Percentiles rank a stretch among this genome's conserved stretches.
Conservation (phyloP, 139 green algal genomes). For the Chlamydomonas incerta region DNA sequence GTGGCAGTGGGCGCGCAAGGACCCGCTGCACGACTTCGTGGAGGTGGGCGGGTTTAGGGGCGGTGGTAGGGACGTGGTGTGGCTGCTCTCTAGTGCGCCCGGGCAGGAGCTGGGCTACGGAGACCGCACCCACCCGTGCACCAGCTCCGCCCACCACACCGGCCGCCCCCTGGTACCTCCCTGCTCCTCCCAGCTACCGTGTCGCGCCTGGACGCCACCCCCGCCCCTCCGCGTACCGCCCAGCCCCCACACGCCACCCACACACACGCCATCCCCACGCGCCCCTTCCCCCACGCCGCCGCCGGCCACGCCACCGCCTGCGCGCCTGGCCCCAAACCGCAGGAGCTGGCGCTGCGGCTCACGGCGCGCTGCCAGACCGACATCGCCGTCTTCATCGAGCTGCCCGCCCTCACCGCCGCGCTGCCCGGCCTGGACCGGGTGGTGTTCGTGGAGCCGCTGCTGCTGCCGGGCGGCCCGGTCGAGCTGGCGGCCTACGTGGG, state of each 20-base stretch:
- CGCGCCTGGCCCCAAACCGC: not conserved
- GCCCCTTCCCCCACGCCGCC: not conserved
- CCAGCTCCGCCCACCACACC: no score
- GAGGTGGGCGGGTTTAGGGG: not conserved
- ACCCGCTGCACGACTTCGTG: constrained; percentile 20
- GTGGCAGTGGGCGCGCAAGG: not conserved
- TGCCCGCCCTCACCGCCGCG: not conserved
- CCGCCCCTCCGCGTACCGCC: no score
- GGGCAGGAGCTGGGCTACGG: no score
- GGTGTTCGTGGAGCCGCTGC: constrained; percentile 22
- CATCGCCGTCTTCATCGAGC: constrained; percentile 11
- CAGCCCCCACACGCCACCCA: no score
- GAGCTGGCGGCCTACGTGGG: not conserved
- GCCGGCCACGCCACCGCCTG: not conserved
- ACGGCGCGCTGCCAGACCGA: not conserved
- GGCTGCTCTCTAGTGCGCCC: no score
- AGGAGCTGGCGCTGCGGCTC: constrained; percentile 3
- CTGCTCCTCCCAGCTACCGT: no score
- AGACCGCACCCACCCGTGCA: no score
- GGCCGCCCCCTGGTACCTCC: no score
- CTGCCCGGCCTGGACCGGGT: not conserved
- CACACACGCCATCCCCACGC: no score
- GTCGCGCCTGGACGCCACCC: no score
- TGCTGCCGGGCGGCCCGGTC: not conserved
- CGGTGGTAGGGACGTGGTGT: not conserved